A percentile compares a stretch with the other conserved stretches of the same genome.
Evolutionary conservation across 1,284 basidiomycete species (phyloP).

Genomic region (Cronartium ribicola): DNA sequence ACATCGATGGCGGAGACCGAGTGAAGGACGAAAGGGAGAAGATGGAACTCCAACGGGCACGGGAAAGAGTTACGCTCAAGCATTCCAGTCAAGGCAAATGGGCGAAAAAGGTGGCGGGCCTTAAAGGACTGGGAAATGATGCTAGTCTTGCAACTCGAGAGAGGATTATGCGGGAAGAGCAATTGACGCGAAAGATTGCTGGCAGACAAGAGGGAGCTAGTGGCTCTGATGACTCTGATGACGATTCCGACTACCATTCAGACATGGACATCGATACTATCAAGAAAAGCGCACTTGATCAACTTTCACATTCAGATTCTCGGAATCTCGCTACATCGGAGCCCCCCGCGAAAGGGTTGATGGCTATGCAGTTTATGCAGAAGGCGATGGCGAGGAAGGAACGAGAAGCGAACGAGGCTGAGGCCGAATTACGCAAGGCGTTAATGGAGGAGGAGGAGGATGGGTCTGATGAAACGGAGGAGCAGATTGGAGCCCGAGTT

Average conservation of each 20-base stretch:
- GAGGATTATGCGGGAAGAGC: slow-evolving; percentile 48
- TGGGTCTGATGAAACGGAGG: slow-evolving; percentile 41
- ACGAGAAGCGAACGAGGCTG: slow-evolving; percentile 44
- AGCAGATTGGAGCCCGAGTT: slow-evolving; percentile 38
- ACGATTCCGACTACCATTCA: slow-evolving; percentile 43
- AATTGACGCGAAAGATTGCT: slow-evolving; percentile 48
- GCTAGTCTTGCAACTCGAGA: slow-evolving; percentile 49
- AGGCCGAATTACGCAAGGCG: slow-evolving; percentile 45
- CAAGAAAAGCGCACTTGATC: slow-evolving; percentile 27
- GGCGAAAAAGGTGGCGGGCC: slow-evolving; percentile 48
- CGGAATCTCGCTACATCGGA: slow-evolving; percentile 7
- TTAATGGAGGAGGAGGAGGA: slow-evolving; percentile 43
- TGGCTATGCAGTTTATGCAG: slow-evolving; percentile 52
- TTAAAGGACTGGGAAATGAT: slow-evolving; percentile 45
- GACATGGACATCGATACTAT: slow-evolving; percentile 24
- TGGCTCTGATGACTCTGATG: slow-evolving; percentile 40
- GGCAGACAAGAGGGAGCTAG: slow-evolving; percentile 42
- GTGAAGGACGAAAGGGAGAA: slow-evolving; percentile 29
- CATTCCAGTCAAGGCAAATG: slow-evolving; percentile 52
- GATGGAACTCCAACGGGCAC: slow-evolving; percentile 45
- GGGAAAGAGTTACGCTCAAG: slow-evolving; percentile 51
- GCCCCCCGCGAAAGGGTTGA: slow-evolving; percentile 28
- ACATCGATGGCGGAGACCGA: slow-evolving; percentile 33
- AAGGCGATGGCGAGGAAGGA: slow-evolving; percentile 49
- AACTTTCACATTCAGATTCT: slow-evolving; percentile 47